These are phyloP conservation scores for Capsicum chinense DNA, from an alignment of 257 asterid species.

Conservation along the genomic window DNA sequence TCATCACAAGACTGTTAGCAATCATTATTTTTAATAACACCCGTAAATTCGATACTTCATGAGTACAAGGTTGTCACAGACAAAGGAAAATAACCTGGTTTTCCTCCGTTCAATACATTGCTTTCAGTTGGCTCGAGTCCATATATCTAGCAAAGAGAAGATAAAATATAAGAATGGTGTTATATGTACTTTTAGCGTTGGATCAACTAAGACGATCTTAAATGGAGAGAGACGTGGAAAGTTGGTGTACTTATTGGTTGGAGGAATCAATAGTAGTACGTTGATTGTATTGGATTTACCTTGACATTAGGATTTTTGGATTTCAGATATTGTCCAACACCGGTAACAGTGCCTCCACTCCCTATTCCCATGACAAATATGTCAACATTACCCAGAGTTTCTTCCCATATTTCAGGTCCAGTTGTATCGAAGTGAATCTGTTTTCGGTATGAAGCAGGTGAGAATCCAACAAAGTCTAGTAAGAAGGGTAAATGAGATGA, in stretches of 20 bases:
- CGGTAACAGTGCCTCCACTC: constrained; percentile 97
- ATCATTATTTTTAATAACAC: background rate
- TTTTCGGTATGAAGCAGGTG: background rate
- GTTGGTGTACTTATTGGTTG: background rate
- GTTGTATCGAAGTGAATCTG: constrained; percentile 96
- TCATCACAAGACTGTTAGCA: background rate
- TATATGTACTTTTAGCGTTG: too few species aligned
- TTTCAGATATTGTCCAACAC: constrained; percentile 91
- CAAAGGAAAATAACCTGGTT: constrained; percentile 62
- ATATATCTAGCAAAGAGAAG: constrained; percentile 57
- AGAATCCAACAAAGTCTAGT: too few species aligned
- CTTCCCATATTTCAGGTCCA: constrained; percentile 99
- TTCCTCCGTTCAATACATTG: constrained; percentile 88
- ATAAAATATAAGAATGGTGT: background rate
- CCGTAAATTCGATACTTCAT: background rate
- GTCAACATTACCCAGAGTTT: constrained; percentile 87
- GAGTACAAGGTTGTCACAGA: background rate
- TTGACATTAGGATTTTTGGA: constrained; percentile 82
- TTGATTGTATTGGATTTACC: constrained; percentile 42
- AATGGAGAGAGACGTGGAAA: too few species aligned
- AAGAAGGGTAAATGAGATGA: too few species aligned
- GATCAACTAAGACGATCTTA: too few species aligned
- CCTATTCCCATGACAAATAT: constrained; percentile 96
- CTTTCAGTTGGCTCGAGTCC: constrained; percentile 96
- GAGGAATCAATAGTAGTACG: background rate